These are phyloP conservation scores for Boechera divaricarpa DNA, from an alignment of 345 rosid genomes.

Conservation along the genomic window DNA sequence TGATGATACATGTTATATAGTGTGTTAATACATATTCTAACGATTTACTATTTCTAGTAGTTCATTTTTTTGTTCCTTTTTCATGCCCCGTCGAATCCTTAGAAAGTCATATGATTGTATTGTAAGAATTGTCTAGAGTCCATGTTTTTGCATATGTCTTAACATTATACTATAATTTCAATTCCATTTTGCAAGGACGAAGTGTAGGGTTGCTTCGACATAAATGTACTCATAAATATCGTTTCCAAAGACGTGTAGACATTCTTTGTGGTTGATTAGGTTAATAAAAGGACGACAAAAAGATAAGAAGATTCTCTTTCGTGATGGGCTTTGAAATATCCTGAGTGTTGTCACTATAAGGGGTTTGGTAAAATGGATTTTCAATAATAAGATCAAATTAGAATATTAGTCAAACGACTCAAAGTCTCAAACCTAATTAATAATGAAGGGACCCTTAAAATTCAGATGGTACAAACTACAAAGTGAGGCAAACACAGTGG, in stretches of 20 bases:
- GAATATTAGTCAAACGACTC: conserved; percentile 41
- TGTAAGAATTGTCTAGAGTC: conserved; percentile 16
- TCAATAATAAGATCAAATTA: conserved; percentile 36
- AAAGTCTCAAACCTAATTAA: conserved; percentile 27
- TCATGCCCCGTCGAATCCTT: background rate
- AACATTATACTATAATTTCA: conserved; percentile 3
- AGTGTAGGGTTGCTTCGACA: conserved; percentile 25
- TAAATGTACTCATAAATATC: conserved; percentile 36
- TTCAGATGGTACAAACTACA: conserved; percentile 26
- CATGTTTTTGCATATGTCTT: conserved; percentile 11
- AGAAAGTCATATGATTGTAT: background rate
- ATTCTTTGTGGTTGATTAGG: conserved; percentile 33
- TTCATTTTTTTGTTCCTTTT: background rate
- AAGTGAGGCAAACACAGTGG: conserved; percentile 37
- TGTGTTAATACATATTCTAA: conserved; percentile 1
- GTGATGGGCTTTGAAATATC: conserved; percentile 32
- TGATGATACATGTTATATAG: conserved; percentile 3
- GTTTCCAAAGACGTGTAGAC: conserved; percentile 28
- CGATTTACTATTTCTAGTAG: conserved; percentile 6
- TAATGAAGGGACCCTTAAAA: conserved; percentile 38
- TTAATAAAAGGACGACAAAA: conserved; percentile 40
- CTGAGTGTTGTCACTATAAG: conserved; percentile 42
- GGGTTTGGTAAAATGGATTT: conserved; percentile 45
- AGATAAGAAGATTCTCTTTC: conserved; percentile 44
- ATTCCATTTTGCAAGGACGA: conserved; percentile 25